A percentile compares a stretch with the other conserved stretches of the same genome.
Evolutionary conservation across 2,329 filamentous ascomycete genomes (phyloP).

Genomic region (Penicillium sp.): DNA sequence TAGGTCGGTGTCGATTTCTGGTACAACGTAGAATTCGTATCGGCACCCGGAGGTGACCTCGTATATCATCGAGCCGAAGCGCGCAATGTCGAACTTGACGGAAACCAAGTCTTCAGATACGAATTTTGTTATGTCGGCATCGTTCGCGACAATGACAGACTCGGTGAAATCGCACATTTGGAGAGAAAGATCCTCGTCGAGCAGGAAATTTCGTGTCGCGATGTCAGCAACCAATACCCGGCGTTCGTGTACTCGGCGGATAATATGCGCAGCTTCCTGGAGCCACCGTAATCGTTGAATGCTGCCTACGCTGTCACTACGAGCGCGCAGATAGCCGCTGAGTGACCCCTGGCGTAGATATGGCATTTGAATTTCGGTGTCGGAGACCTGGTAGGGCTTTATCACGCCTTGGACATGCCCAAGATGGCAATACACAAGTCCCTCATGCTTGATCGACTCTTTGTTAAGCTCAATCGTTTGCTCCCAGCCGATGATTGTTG

Average conservation of each 20-base stretch:
- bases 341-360: constrained; percentile 5
- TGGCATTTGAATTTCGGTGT: constrained; percentile 6
- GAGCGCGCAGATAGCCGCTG: constrained; percentile 1
- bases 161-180: background rate
- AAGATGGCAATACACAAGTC: background rate
- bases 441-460: background rate
- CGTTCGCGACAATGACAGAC: background rate
- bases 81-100: constrained; percentile 13
- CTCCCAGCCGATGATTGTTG: background rate
- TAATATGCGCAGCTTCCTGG: background rate
- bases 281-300: background rate
- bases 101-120: constrained; percentile 14
- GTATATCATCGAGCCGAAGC: constrained; percentile 15
- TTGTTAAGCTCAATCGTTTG: background rate
- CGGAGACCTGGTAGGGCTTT: constrained; percentile 4
- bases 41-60: constrained; percentile 9
- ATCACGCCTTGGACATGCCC: background rate
- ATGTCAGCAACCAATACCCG: background rate
- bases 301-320: background rate
- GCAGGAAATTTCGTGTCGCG: background rate
- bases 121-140: background rate
- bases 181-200: background rate
- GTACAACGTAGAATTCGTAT: constrained; percentile 2
- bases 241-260: background rate
- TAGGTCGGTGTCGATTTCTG: background rate